These are phyloP conservation scores for Breynia disticha DNA, from an alignment of 441 rosid genomes.

Conservation along the genomic window DNA sequence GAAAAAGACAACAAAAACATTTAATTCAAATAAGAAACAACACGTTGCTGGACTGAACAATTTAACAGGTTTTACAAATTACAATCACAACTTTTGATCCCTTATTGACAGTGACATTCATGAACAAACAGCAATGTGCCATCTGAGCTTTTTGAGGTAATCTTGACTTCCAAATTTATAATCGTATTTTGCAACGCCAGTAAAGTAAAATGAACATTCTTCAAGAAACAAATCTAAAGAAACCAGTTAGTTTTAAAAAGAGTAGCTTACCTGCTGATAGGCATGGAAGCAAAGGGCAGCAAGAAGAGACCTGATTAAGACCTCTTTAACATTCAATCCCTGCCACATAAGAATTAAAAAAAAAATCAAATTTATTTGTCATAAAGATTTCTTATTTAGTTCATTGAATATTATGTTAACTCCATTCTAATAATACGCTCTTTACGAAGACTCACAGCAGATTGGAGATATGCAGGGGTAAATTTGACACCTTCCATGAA, in stretches of 20 bases:
- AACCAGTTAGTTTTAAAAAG: neutral
- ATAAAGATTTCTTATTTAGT: neutral
- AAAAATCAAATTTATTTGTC: conserved; percentile 5
- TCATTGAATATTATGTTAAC: neutral
- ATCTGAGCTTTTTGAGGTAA: no score
- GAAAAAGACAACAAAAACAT: neutral
- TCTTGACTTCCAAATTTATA: no score
- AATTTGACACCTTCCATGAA: conserved; percentile 86
- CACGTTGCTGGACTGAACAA: no score
- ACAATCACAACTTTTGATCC: no score
- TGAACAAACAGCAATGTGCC: no score
- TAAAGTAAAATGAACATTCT: no score
- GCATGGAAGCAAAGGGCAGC: conserved; percentile 97
- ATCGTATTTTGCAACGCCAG: no score
- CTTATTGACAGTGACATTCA: no score
- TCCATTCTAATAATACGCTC: neutral
- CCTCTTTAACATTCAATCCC: conserved; percentile 75
- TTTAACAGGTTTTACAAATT: no score
- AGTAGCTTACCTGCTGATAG: conserved; percentile 74
- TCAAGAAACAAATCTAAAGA: neutral
- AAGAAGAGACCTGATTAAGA: conserved; percentile 53
- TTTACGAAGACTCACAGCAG: conserved; percentile 59
- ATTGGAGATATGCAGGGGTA: conserved; percentile 70
- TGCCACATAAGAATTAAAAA: conserved; percentile 21
- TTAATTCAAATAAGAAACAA: neutral